Conservation (phyloP, 1,139 yeast species). For the Hansenula lynferdii region DNA sequence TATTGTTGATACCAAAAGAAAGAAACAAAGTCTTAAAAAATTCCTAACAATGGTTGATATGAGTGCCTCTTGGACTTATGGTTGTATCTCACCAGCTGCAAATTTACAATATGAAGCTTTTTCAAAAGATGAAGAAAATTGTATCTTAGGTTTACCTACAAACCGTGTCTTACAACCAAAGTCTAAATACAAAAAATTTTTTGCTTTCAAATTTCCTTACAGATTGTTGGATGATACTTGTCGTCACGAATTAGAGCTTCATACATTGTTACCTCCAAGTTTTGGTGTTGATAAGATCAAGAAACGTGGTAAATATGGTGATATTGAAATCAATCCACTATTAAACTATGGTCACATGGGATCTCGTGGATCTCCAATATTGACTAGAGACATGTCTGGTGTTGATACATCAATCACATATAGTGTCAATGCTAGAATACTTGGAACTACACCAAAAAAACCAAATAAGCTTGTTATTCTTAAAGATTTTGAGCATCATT, state of each 20-base stretch:
- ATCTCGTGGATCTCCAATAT: conserved; percentile 32
- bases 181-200: conserved; percentile 52
- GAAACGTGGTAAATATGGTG: conserved; percentile 26
- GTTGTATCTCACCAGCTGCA: conserved; percentile 32
- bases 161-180: conserved; percentile 47
- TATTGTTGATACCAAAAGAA: conserved; percentile 24
- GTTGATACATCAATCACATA: conserved; percentile 26
- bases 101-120: conserved; percentile 45
- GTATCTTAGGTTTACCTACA: conserved; percentile 46
- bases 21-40: conserved; percentile 27
- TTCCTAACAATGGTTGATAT: conserved; percentile 38
- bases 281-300: conserved; percentile 49
- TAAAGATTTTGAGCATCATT: conserved; percentile 21
- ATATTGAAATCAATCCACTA: conserved; percentile 24
- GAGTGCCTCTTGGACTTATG: conserved; percentile 37
- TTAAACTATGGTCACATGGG: conserved; percentile 37
- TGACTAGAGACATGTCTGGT: conserved; percentile 30
- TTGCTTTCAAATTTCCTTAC: conserved; percentile 59
- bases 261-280: conserved; percentile 60
- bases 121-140: conserved; percentile 43
- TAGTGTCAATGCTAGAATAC: conserved; percentile 20
- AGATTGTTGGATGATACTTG: conserved; percentile 54
- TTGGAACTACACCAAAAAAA: conserved; percentile 6
- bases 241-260: conserved; percentile 47
- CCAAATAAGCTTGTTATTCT: conserved; percentile 7